Evolutionary conservation across 768 basidiomycete genomes (phyloP).

Genomic region (Mycena crocata): DNA sequence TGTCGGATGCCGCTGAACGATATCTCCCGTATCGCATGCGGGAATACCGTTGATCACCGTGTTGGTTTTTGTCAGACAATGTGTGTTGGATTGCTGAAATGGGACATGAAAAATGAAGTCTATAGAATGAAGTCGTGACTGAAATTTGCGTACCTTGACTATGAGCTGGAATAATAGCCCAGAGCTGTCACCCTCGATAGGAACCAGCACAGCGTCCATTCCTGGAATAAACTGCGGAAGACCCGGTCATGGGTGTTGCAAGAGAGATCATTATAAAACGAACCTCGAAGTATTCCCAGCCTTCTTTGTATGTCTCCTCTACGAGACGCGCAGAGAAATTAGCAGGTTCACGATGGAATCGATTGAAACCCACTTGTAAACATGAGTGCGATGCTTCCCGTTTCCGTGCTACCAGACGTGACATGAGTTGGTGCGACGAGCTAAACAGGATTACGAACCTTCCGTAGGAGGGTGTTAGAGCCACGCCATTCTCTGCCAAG

Average conservation of each 20-base stretch:
- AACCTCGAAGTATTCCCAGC: conserved; percentile 20
- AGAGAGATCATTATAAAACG: neutral
- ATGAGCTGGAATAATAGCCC: conserved; percentile 13
- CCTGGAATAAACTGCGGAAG: neutral
- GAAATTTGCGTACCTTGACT: neutral
- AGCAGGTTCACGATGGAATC: neutral
- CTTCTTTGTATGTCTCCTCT: neutral
- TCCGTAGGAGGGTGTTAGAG: neutral
- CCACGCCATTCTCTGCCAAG: neutral
- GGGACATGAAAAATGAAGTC: neutral
- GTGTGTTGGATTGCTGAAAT: neutral
- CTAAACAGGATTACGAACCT: neutral
- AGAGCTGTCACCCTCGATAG: conserved; percentile 12
- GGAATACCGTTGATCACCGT: conserved; percentile 13
- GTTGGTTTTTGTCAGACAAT: conserved; percentile 1
- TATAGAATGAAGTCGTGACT: neutral
- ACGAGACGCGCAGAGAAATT: neutral
- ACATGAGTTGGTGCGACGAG: neutral
- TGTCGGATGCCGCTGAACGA: conserved; percentile 11
- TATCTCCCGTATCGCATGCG: conserved; percentile 9
- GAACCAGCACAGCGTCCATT: neutral
- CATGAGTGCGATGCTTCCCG: neutral
- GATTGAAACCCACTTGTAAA: neutral
- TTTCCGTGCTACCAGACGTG: neutral
- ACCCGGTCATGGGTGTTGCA: neutral